A percentile compares a stretch with the other conserved stretches of the same genome.
Conservation (phyloP, 768 basidiomycete genomes). For the Psilocybe sp. region DNA sequence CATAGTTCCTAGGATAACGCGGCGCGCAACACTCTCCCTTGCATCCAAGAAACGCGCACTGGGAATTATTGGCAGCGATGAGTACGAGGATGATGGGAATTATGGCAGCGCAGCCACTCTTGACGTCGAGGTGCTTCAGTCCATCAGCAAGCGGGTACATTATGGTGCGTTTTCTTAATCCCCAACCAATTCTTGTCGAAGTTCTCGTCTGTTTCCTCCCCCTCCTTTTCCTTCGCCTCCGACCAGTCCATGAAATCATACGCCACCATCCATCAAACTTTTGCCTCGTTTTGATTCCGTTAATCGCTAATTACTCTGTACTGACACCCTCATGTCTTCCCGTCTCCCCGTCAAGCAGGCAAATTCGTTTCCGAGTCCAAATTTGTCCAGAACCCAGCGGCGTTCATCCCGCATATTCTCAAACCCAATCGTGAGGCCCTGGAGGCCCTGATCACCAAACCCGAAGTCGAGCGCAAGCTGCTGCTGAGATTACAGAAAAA, state of each 20-base stretch:
- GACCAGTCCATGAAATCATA: too few species aligned
- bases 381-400: constrained; percentile 80
- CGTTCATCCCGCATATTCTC: constrained; percentile 91
- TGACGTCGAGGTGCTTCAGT: constrained; percentile 95
- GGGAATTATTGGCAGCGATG: constrained; percentile 64
- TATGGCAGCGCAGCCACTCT: constrained; percentile 94
- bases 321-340: too few species aligned
- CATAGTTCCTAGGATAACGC: constrained; percentile 89
- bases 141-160: constrained; percentile 97
- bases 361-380: constrained; percentile 99
- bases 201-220: neutral
- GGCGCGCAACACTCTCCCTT: constrained; percentile 63
- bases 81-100: constrained; percentile 92
- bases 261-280: too few species aligned
- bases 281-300: too few species aligned
- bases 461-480: constrained; percentile 87
- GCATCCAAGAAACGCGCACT: constrained; percentile 62
- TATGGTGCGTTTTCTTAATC: constrained; percentile 62
- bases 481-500: constrained; percentile 86
- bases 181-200: neutral
- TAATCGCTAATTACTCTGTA: too few species aligned
- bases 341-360: constrained; percentile 43
- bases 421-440: constrained; percentile 74
- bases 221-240: too few species aligned
- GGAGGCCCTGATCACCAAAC: constrained; percentile 91